Conservation (phyloP, 441 rosid species). For the Adansonia madagascariensis region DNA sequence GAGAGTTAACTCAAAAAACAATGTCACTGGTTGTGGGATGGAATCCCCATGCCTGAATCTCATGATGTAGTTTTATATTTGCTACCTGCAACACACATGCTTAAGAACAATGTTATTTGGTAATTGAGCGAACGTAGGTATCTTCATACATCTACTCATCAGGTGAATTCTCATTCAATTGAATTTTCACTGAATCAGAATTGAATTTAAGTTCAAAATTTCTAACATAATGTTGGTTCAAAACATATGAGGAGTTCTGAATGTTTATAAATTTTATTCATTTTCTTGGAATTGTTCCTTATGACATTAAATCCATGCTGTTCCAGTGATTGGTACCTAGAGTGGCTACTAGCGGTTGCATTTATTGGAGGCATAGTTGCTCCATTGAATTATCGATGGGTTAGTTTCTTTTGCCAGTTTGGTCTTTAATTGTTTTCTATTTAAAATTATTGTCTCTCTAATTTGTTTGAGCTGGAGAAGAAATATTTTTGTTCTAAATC, state of each 20-base stretch:
- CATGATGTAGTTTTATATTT: not conserved
- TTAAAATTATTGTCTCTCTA: not conserved
- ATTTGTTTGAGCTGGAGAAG: not conserved
- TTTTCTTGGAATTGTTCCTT: not conserved
- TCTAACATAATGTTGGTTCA: not conserved
- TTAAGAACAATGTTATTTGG: not conserved
- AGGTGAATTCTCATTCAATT: not conserved
- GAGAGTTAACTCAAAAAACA: not conserved
- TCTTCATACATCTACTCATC: not conserved
- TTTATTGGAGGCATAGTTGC: conserved; percentile 74
- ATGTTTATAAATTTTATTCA: not conserved
- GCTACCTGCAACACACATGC: not conserved
- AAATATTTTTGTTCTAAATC: not conserved
- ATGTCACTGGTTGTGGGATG: not conserved
- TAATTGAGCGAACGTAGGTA: not conserved
- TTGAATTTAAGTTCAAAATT: not conserved
- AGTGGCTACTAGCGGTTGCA: conserved; percentile 75
- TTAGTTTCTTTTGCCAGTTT: conserved; percentile 27
- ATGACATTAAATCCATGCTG: not conserved
- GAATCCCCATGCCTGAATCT: not conserved
- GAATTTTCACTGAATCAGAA: not conserved
- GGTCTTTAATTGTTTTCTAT: not conserved
- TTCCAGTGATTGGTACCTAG: conserved; percentile 66
- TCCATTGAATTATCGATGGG: conserved; percentile 89
- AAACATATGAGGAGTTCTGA: not conserved